These are phyloP conservation scores for Tolypocladium album DNA, from an alignment of 2,329 filamentous ascomycete genomes.

Conservation along the genomic window DNA sequence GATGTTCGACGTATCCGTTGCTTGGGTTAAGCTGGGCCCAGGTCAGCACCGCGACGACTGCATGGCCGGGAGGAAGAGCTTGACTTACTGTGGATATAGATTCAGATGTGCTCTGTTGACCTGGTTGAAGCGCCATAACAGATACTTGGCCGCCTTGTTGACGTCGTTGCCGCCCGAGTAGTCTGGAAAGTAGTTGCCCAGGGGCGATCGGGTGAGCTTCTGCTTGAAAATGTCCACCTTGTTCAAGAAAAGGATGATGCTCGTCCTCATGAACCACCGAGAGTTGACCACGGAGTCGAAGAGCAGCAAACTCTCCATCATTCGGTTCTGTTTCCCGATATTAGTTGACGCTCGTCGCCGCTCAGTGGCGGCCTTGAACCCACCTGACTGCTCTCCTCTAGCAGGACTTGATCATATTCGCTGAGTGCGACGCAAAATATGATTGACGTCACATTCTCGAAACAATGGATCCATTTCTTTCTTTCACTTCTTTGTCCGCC, in stretches of 20 bases:
- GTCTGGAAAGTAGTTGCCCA: conserved; percentile 94
- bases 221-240: conserved; percentile 98
- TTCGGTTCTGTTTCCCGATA: conserved; percentile 64
- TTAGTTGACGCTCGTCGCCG: not conserved
- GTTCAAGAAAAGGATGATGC: conserved; percentile 97
- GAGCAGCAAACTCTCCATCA: conserved; percentile 95
- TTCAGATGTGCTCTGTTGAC: conserved; percentile 95
- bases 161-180: conserved; percentile 97
- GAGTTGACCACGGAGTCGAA: conserved; percentile 99
- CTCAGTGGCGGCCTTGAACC: conserved; percentile 10
- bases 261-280: conserved; percentile 97
- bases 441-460: conserved; percentile 98
- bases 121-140: conserved; percentile 97
- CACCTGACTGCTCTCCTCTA: conserved; percentile 97
- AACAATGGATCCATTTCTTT: conserved; percentile 99
- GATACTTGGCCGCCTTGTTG: conserved; percentile 94
- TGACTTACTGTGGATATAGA: conserved; percentile 84
- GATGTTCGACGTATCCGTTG: conserved; percentile 97
- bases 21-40: conserved; percentile 73
- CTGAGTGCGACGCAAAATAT: conserved; percentile 98
- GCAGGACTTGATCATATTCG: conserved; percentile 93
- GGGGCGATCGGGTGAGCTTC: conserved; percentile 78
- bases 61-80: too few species aligned
- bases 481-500: conserved; percentile 93
- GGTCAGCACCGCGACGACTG: not conserved